These are phyloP conservation scores for Dissophora globulifera DNA, from an alignment of 192 early-diverging fungal genomes.

Conservation along the genomic window DNA sequence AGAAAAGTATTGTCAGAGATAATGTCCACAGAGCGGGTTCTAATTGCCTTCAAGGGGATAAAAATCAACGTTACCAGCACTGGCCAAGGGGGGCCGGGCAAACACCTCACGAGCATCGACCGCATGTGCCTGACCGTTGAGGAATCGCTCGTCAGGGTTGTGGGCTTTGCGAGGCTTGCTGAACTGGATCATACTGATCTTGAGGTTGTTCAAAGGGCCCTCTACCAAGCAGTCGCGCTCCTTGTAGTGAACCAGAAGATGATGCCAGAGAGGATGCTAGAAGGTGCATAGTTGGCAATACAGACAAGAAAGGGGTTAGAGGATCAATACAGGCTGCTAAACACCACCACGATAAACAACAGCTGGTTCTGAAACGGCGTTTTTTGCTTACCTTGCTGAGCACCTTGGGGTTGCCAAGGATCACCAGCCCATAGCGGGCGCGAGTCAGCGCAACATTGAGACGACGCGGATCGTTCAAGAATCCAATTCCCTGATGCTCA, in stretches of 20 bases:
- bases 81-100: constrained; percentile 61
- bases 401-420: constrained; percentile 96
- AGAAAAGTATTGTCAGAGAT: background rate
- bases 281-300: background rate
- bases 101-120: constrained; percentile 70
- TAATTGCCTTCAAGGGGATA: too few relatives aligned
- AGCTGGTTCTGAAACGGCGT: too few relatives aligned
- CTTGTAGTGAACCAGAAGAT: constrained; percentile 94
- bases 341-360: background rate
- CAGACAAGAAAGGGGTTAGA: background rate
- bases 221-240: constrained; percentile 90
- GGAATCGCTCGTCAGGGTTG: constrained; percentile 65
- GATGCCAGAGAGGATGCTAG: constrained; percentile 94
- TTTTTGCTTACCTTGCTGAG: constrained; percentile 77
- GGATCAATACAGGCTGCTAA: too few relatives aligned
- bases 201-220: constrained; percentile 89
- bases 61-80: constrained; percentile 48
- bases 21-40: too few relatives aligned
- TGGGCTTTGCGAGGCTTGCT: constrained; percentile 72
- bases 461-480: constrained; percentile 91
- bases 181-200: constrained; percentile 91
- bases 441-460: constrained; percentile 91
- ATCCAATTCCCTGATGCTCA: constrained; percentile 96
- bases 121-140: constrained; percentile 67
- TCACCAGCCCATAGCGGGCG: constrained; percentile 93